Percentiles rank a stretch among this genome's conserved stretches.
Evolutionary conservation across 2,329 filamentous ascomycete genomes (phyloP).

Genomic region (Zasmidium cellare): DNA sequence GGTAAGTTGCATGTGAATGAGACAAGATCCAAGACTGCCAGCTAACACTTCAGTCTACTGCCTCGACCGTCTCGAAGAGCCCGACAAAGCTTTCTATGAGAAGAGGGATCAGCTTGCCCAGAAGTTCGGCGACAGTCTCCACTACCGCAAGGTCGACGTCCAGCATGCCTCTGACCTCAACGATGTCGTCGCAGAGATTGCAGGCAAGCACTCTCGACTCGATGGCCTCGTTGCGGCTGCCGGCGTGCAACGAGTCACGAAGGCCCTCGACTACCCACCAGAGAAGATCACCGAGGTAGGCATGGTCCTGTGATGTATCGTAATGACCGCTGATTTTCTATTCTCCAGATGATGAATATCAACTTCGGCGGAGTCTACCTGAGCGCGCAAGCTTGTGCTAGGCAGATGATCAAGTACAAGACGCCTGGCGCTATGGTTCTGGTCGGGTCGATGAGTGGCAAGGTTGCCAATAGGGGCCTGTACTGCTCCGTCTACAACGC

Average conservation of each 20-base stretch:
- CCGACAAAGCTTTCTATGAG: slow-evolving; percentile 43
- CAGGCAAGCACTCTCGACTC: slow-evolving; percentile 25
- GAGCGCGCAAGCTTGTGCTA: slow-evolving; percentile 47
- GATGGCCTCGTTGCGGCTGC: slow-evolving; percentile 36
- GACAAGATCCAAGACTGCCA: background rate
- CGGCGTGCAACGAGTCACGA: slow-evolving; percentile 30
- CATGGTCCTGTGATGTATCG: background rate
- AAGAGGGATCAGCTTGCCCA: slow-evolving; percentile 39
- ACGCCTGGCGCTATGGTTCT: slow-evolving; percentile 52
- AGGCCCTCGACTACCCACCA: slow-evolving; percentile 36
- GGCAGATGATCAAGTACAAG: slow-evolving; percentile 52
- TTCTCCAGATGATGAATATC: slow-evolving; percentile 41
- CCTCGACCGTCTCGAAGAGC: slow-evolving; percentile 47
- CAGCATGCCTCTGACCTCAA: slow-evolving; percentile 37
- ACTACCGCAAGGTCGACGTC: slow-evolving; percentile 51
- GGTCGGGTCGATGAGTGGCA: slow-evolving; percentile 53
- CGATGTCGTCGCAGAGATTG: slow-evolving; percentile 28
- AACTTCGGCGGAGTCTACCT: slow-evolving; percentile 54
- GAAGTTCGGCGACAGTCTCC: slow-evolving; percentile 42
- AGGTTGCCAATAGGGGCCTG: slow-evolving; percentile 29
- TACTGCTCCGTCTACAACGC: slow-evolving; percentile 34
- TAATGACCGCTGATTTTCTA: slow-evolving; percentile 43
- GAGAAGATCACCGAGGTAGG: slow-evolving; percentile 27
- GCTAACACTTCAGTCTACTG: slow-evolving; percentile 44
- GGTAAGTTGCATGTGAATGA: slow-evolving; percentile 32